phyloP scores from a whole-genome alignment of 1,139 yeast genomes.

The Hyphopichia burtonii region DNA sequence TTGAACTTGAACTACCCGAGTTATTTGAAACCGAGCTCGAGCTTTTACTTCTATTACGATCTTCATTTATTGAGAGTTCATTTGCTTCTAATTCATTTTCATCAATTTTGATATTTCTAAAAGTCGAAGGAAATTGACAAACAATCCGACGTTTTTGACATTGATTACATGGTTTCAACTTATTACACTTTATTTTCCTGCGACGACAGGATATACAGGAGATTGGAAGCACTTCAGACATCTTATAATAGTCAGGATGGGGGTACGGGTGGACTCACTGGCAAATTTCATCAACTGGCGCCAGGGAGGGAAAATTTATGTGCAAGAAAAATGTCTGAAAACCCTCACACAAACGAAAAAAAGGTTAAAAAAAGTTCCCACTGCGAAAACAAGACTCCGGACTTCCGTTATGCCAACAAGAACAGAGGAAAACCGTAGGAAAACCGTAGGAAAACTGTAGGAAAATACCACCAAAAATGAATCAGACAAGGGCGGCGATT shows the following conservation, averaged over 20 bases:
- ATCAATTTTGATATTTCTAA: slow-evolving; percentile 34
- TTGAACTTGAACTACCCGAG: neutral
- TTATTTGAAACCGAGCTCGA: neutral
- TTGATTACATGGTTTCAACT: slow-evolving; percentile 40
- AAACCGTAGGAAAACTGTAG: too few relatives aligned
- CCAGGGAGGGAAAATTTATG: neutral
- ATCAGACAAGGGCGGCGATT: too few relatives aligned
- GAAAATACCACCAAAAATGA: too few relatives aligned
- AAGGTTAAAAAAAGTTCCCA: neutral
- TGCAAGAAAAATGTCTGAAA: neutral
- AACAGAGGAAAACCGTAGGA: too few relatives aligned
- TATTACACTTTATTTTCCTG: slow-evolving; percentile 42
- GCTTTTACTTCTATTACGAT: neutral
- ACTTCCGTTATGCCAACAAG: neutral
- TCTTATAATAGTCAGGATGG: too few relatives aligned
- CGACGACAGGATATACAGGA: slow-evolving; percentile 45
- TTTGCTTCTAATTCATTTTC: slow-evolving; percentile 18
- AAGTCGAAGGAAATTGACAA: slow-evolving; percentile 41
- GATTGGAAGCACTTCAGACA: slow-evolving; percentile 36
- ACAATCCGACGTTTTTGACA: slow-evolving; percentile 30
- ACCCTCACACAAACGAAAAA: too few relatives aligned
- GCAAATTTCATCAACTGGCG: too few relatives aligned
- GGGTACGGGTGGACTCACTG: too few relatives aligned
- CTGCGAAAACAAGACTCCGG: neutral
- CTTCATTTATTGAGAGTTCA: neutral